A percentile compares a stretch with the other conserved stretches of the same genome.
phyloP scores from a whole-genome alignment of 2,329 filamentous ascomycete genomes.

The Phyllosticta citribraziliensis region DNA sequence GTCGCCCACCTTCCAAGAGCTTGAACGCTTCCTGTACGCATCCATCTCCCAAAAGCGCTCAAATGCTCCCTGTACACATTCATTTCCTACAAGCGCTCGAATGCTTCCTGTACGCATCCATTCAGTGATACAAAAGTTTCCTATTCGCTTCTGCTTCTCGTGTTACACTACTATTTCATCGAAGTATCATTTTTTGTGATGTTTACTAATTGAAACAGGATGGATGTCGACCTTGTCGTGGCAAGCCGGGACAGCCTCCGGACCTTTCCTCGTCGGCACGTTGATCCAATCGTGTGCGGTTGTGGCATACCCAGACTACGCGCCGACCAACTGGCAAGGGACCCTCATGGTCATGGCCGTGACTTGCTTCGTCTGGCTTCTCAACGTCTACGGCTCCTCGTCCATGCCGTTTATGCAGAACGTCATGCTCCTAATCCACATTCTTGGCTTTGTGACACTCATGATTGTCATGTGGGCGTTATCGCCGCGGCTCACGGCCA shows the following conservation, averaged over 20 bases:
- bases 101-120: too few relatives aligned
- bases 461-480: conserved; percentile 30
- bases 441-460: conserved; percentile 36
- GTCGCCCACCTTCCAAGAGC: too few relatives aligned
- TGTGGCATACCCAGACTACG: conserved; percentile 33
- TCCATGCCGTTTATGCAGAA: conserved; percentile 26
- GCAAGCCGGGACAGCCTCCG: conserved; percentile 41
- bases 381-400: conserved; percentile 29
- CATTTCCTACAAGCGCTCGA: too few relatives aligned
- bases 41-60: too few relatives aligned
- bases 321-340: conserved; percentile 36
- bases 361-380: conserved; percentile 32
- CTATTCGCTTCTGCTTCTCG: too few relatives aligned
- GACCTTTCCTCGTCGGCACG: conserved; percentile 39
- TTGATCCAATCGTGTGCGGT: conserved; percentile 37
- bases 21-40: too few relatives aligned
- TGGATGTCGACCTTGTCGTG: conserved; percentile 43
- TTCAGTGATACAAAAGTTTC: too few relatives aligned
- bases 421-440: conserved; percentile 29
- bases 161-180: too few relatives aligned
- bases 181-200: too few relatives aligned
- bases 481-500: conserved; percentile 20
- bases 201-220: conserved; percentile 17
- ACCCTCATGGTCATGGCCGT: conserved; percentile 40
- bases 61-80: too few relatives aligned